Conservation (phyloP, 345 rosid genomes). For the Hibiscus syriacus region DNA sequence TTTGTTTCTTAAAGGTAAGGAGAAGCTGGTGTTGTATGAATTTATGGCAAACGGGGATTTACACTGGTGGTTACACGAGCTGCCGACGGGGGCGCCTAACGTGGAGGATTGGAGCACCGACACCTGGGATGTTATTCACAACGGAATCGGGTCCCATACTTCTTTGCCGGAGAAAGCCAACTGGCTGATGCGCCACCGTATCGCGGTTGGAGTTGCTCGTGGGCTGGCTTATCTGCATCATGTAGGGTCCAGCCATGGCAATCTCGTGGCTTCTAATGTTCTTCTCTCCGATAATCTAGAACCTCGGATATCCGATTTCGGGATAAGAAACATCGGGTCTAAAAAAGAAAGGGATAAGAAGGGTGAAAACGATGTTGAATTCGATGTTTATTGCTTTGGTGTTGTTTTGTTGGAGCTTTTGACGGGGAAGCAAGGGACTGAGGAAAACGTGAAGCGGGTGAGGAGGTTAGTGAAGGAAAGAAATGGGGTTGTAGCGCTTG, state of each 20-base stretch:
- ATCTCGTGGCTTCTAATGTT: conserved; percentile 66
- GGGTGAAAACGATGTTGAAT: conserved; percentile 18
- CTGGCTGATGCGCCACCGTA: conserved; percentile 77
- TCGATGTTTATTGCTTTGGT: conserved; percentile 69
- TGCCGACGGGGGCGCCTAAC: conserved; percentile 66
- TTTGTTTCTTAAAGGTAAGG: conserved; percentile 57
- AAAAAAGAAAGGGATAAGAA: neutral
- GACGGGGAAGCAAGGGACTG: conserved; percentile 57
- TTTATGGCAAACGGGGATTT: conserved; percentile 87
- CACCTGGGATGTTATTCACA: conserved; percentile 70
- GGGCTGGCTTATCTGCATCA: conserved; percentile 91
- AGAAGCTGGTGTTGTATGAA: conserved; percentile 71
- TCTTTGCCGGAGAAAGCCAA: conserved; percentile 47
- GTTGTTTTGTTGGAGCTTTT: conserved; percentile 59
- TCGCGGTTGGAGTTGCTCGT: conserved; percentile 81
- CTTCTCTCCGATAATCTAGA: conserved; percentile 63
- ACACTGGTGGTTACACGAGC: conserved; percentile 90
- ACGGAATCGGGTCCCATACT: conserved; percentile 12
- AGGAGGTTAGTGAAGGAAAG: conserved; percentile 66
- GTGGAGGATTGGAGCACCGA: too few species aligned
- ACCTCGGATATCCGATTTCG: conserved; percentile 71
- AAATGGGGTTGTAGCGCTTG: conserved; percentile 54
- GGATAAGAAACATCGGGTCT: too few species aligned
- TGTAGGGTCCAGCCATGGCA: conserved; percentile 72
- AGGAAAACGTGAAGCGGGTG: conserved; percentile 41